Evolutionary conservation across 306 rosid genomes (phyloP), one percentile per base, ranked within the genome.

Genomic region (Amphicarpaea edgeworthii): DNA sequence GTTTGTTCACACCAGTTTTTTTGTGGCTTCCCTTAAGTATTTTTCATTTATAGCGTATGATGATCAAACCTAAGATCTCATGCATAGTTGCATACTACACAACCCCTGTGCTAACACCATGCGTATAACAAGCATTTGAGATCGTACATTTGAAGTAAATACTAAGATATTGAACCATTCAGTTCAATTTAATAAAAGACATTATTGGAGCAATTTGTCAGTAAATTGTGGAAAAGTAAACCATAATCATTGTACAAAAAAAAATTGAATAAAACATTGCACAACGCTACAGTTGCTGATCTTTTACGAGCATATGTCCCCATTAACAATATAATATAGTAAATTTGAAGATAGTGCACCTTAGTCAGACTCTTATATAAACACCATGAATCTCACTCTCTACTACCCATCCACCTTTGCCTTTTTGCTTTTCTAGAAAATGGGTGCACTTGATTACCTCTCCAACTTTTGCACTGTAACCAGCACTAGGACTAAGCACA

Each of bases 401-500:
- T 55, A 67, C 37, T 77, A 70, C 24, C 82, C 72, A 64, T 63
- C 77, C 51, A 50, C 1, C 54, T 19, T 60, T 1, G 5, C 45
- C 58, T 34, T n/a, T n/a, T n/a, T 68, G 61, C 59, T 0, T 77
- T 50, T 53, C 24, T 37, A 19, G 23, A 46, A 75, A 70, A 93
- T 93, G 97, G 98, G 97, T 24, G 98, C 96, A 83, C 92, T 93
- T 78, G 87, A 93, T 89, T 93, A 88, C 83, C 89, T 93, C 63
- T 84, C 92, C 61, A 79, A 84, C 89, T 84, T 91, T 76, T 93
- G 93, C 86, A 84, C 37, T 76, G 89, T 88, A 75, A 65, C 82
- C n/a, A 65, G 82, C 85, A 84, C 85, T 76, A 87, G 79, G 75
- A 54, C 80, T 84, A 91, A 81, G 85, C 93, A 83, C 81, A 93